Conservation (phyloP, 495 filamentous ascomycete species). For the Penicillium taxi region DNA sequence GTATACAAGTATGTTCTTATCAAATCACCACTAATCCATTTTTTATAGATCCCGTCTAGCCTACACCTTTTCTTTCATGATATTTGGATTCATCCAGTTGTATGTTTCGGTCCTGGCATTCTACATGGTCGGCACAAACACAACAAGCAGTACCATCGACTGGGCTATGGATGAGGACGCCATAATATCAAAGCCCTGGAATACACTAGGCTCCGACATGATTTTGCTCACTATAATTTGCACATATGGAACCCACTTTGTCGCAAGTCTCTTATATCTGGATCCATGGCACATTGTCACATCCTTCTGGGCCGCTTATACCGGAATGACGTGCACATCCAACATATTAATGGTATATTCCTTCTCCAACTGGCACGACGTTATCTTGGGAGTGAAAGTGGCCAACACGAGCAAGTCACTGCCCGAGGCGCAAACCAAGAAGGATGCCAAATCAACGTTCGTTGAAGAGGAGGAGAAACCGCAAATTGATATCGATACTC, state of each 20-base stretch:
- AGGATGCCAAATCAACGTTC: slow-evolving; percentile 71
- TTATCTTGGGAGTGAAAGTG: slow-evolving; percentile 97
- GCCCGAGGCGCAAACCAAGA: slow-evolving; percentile 73
- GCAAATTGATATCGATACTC: slow-evolving; percentile 86
- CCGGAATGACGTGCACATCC: slow-evolving; percentile 55
- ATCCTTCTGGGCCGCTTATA: slow-evolving; percentile 65
- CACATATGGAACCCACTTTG: slow-evolving; percentile 89
- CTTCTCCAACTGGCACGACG: slow-evolving; percentile 99
- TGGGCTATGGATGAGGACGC: slow-evolving; percentile 11
- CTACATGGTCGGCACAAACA: slow-evolving; percentile 70
- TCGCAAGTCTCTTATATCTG: slow-evolving; percentile 92
- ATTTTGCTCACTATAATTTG: slow-evolving; percentile 82
- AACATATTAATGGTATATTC: slow-evolving; percentile 96
- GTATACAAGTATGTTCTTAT: neutral
- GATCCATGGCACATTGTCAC: slow-evolving; percentile 99
- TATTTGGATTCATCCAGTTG: slow-evolving; percentile 63
- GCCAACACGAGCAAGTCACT: slow-evolving; percentile 88
- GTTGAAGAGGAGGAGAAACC: slow-evolving; percentile 86
- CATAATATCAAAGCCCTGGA: neutral
- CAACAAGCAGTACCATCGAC: slow-evolving; percentile 44
- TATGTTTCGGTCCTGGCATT: slow-evolving; percentile 76
- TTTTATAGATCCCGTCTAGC: slow-evolving; percentile 46
- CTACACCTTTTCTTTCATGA: slow-evolving; percentile 72
- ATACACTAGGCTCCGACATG: slow-evolving; percentile 38
- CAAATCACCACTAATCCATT: neutral